A percentile compares a stretch with the other conserved stretches of the same genome.
Evolutionary conservation across 2,329 filamentous ascomycete species (phyloP).

Genomic region (Amauroascus niger): DNA sequence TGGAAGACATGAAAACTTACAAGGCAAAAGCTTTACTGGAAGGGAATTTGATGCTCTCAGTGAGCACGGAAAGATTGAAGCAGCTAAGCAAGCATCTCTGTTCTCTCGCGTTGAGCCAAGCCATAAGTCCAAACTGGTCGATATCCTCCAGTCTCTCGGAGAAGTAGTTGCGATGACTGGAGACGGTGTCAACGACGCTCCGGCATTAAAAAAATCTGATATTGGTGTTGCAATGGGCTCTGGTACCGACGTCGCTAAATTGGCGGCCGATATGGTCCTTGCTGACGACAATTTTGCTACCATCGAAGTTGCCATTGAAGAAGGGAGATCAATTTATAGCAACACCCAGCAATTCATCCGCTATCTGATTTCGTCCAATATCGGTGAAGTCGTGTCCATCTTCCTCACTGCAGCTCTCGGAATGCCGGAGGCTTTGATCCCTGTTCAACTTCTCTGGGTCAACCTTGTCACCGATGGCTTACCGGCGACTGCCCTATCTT

Average conservation of each 20-base stretch:
- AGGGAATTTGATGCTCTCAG: conserved; percentile 84
- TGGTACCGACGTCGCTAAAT: conserved; percentile 90
- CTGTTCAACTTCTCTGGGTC: conserved; percentile 96
- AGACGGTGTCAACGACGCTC: conserved; percentile 96
- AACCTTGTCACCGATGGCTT: conserved; percentile 97
- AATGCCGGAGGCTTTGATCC: conserved; percentile 95
- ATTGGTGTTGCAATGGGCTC: conserved; percentile 99
- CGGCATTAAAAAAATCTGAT: conserved; percentile 94
- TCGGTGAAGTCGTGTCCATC: conserved; percentile 97
- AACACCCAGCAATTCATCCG: conserved; percentile 99
- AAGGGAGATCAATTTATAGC: conserved; percentile 97
- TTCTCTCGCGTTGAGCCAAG: conserved; percentile 93
- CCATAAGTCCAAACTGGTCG: conserved; percentile 96
- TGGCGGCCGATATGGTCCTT: conserved; percentile 97
- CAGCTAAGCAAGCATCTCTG: conserved; percentile 73
- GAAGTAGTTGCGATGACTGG: conserved; percentile 99
- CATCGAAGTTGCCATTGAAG: conserved; percentile 90
- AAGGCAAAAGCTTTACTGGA: conserved; percentile 88
- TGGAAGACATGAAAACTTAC: conserved; percentile 66
- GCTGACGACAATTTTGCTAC: conserved; percentile 98
- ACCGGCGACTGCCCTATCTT: conserved; percentile 88
- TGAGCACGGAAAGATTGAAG: conserved; percentile 68
- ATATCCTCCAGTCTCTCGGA: conserved; percentile 82
- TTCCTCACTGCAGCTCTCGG: conserved; percentile 93
- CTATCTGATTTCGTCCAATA: conserved; percentile 97